Evolutionary conservation across 202 grass and related monocot species (phyloP), one percentile per base, ranked within the genome.

Genomic region (Setaria italica): DNA sequence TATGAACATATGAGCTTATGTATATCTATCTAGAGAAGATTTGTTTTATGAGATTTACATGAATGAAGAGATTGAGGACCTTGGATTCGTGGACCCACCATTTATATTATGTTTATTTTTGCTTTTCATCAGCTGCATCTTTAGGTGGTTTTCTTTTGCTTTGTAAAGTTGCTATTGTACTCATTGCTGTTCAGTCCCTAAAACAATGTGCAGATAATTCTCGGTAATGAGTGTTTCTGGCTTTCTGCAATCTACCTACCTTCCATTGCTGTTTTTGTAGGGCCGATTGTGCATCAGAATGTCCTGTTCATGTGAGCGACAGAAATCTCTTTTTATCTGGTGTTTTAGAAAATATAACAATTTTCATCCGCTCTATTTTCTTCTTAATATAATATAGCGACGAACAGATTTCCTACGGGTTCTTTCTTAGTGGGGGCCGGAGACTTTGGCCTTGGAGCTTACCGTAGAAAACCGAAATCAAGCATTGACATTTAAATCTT

Each of bases 81-180:
- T 32, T 55, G 16, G 20, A 6, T 4, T 7, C 1, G 33, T 37
- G 32, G 32, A 3, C 19, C 32, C 19, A 41, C 17, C 7, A 1
- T 68, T 16, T 39, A 55, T 41, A 13, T 70, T 15, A 70, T 70
- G 53, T 35, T 65, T 63, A 16, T 46, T 59, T 53, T 75, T 75
- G 55, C 80, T 62, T 41, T 72, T 58, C 25, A 48, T 72, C 72
- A 72, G 25, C 8, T 72, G 16, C 67, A 82, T 82, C 67, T 72
- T 59, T 62, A 47, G 14, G 42, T 49, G 8, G 54, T 47, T 72
- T 46, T 59, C 41, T 37, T 72, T 82, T 59, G 53, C 21, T 60
- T 72, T n/a, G 68, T 62, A 72, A 62, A 82, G 80, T 62, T 62
- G 41, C 29, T 62, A 2, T 9, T 48, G 54, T 71, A 72, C 79